Base-by-base conservation (phyloP, 495 filamentous ascomycete genomes). In the Penicillium canariense region DNA sequence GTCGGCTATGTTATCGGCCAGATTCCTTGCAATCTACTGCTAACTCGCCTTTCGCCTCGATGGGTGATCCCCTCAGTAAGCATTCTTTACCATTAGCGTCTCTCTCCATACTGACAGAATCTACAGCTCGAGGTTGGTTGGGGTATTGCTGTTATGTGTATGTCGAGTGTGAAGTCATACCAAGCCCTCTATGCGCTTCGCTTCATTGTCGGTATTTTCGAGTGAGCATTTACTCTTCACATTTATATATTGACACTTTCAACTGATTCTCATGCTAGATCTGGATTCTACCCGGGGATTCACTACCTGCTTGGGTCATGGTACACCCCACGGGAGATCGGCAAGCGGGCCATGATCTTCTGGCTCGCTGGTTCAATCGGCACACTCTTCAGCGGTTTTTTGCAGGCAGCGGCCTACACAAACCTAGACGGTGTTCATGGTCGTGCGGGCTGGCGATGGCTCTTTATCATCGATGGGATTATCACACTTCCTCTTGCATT, bases 331-430 rank as follows among this genome's bases (percentile, higher is more conserved):
- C 57, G 71, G 69, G 56, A 81, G 66, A 50, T 83, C 68, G 68
- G 78, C 58, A 64, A 79, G 58, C 68, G 81, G 1, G 72, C 75
- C 0, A 80, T 77, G 53, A 78, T 83, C 39, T 82, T 83, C 58
- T 77, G 80, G 42, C 69, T 76, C 1, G 72, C 67, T 25, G 67
- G 76, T 5, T 64, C 74, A 27, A 64, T 81, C n/a, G 72, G 76
- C 54, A 39, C 67, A 17, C 71, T 83, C 61, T 78, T 81, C 53
- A 78, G 74, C 1, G 78, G 80, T 25, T 77, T 69, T n/a, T 20
- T 38, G 15, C 35, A 38, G 17, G 35, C 35, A 10, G 35, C 35
- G 10, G 35, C 35, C 6, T 38, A 79, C 52, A 55, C 50, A 7
- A 68, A 66, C 54, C 71, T 62, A 66, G 71, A 71, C 34, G 78